Evolutionary conservation across 139 green algal species (phyloP), one percentile per base, ranked within the genome.

Genomic region (Chlamydomonas urium): DNA sequence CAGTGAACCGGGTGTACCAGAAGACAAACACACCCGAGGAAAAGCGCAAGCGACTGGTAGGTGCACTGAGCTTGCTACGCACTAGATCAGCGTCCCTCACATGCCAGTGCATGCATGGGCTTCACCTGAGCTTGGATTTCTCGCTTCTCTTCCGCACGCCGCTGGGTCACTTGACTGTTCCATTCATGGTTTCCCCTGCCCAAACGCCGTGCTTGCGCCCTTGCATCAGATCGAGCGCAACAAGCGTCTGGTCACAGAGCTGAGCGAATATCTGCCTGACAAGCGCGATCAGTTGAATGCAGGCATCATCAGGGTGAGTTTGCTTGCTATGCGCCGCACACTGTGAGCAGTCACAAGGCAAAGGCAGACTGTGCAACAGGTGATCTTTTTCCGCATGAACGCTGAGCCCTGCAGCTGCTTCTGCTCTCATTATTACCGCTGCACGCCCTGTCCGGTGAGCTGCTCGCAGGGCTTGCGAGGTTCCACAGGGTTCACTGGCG

Each of bases 231-330:
- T 93, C 28, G 86, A 89, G 71, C 84, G 83, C 35, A 93, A 93
- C 81, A 79, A 91, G 73, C 28, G 79, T 28, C 76, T 97, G 53
- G 76, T 96, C 4, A 83, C 93, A 28, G 82, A 80, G 10, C 72
- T 97, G 34, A 75, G 77, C 68, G 72, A 87, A 45, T 94, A 88
- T 71, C 80, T 97, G 47, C 91, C 91, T 19, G 67, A 71, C 37
- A 84, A 89, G 38, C 59, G 91, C 5, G 68, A 47, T 3, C 77
- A 70, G 19, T 79, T 98, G 31, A 92, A 67, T 23, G 29, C 65
- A 35, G 75, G 61, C 57, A 63, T 81, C 1, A 72, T 84, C 0
- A 48, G 36, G 69, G 78, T 83, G 38, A 48, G 82, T n/a, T 21
- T 50, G 24, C 23, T 81, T 53, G 31, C 21, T 53, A 53, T 38